A percentile compares a stretch with the other conserved stretches of the same genome.
Evolutionary conservation across 305 asterid species (phyloP).

Genomic region (Fraxinus greggii): DNA sequence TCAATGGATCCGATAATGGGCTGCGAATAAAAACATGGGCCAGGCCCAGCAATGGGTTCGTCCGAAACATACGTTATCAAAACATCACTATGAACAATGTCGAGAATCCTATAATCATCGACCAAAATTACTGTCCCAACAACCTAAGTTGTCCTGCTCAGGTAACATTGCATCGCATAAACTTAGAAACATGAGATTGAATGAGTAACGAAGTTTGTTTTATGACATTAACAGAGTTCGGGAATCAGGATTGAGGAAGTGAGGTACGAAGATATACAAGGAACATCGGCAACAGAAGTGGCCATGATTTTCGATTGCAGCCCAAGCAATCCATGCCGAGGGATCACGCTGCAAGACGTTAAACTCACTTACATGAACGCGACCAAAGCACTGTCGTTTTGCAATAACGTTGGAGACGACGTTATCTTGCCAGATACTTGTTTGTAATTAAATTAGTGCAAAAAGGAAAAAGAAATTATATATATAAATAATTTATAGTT

Average conservation of each 20-base stretch:
- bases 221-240: conserved; percentile 33
- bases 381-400: conserved; percentile 40
- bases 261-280: conserved; percentile 46
- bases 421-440: conserved; percentile 45
- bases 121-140: conserved; percentile 52
- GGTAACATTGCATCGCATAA: conserved; percentile 28
- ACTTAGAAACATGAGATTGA: neutral
- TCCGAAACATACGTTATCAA: conserved; percentile 35
- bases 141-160: conserved; percentile 50
- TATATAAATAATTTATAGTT: neutral
- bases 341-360: conserved; percentile 42
- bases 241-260: conserved; percentile 50
- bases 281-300: conserved; percentile 49
- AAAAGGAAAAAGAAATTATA: neutral
- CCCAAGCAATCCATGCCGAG: conserved; percentile 44
- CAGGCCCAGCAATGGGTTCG: conserved; percentile 51
- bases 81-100: conserved; percentile 45
- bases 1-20: conserved; percentile 48
- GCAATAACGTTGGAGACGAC: conserved; percentile 54
- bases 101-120: conserved; percentile 52
- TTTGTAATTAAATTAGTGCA: conserved; percentile 19
- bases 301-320: conserved; percentile 55
- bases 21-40: conserved; percentile 56
- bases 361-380: conserved; percentile 45
- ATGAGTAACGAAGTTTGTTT: neutral